phyloP scores from a whole-genome alignment of 352 stramenopile species.

The Phytophthora boehmeriae region DNA sequence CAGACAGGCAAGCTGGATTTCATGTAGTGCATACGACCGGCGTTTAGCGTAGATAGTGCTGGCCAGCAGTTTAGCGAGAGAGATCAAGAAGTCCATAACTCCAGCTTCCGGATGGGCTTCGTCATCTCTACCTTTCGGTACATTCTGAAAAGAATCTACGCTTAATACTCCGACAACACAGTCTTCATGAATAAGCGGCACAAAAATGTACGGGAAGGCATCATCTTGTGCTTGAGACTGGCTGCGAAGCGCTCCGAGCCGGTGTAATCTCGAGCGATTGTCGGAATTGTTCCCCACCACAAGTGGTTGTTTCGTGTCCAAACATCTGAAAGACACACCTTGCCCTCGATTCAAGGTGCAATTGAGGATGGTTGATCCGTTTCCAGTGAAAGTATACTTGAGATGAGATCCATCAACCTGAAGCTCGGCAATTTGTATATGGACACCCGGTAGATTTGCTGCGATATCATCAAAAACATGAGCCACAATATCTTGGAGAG shows the following conservation, averaged over 20 bases:
- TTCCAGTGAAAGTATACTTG: slow-evolving; percentile 53
- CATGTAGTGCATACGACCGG: slow-evolving; percentile 49
- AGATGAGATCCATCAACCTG: slow-evolving; percentile 49
- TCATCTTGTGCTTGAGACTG: slow-evolving; percentile 11
- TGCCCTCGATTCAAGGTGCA: slow-evolving; percentile 45
- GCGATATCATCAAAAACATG: slow-evolving; percentile 55
- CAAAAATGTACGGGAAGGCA: slow-evolving; percentile 60
- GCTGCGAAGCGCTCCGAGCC: slow-evolving; percentile 11
- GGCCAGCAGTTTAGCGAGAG: slow-evolving; percentile 47
- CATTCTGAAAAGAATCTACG: slow-evolving; percentile 59
- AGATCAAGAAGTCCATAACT: slow-evolving; percentile 54
- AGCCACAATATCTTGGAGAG: slow-evolving; percentile 47
- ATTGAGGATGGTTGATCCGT: slow-evolving; percentile 40
- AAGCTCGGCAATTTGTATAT: slow-evolving; percentile 64
- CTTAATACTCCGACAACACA: slow-evolving; percentile 60
- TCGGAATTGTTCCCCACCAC: slow-evolving; percentile 47
- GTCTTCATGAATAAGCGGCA: slow-evolving; percentile 76
- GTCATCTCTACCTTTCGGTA: slow-evolving; percentile 61
- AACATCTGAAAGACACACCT: slow-evolving; percentile 59
- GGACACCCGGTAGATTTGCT: slow-evolving; percentile 53
- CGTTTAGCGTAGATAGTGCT: slow-evolving; percentile 70
- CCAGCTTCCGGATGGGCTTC: slow-evolving; percentile 70
- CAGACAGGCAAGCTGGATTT: slow-evolving; percentile 40
- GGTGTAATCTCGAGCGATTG: slow-evolving; percentile 36
- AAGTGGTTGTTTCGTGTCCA: slow-evolving; percentile 48